Base-by-base conservation (phyloP, 2,329 filamentous ascomycete genomes). In the Trichoderma guizhouense region DNA sequence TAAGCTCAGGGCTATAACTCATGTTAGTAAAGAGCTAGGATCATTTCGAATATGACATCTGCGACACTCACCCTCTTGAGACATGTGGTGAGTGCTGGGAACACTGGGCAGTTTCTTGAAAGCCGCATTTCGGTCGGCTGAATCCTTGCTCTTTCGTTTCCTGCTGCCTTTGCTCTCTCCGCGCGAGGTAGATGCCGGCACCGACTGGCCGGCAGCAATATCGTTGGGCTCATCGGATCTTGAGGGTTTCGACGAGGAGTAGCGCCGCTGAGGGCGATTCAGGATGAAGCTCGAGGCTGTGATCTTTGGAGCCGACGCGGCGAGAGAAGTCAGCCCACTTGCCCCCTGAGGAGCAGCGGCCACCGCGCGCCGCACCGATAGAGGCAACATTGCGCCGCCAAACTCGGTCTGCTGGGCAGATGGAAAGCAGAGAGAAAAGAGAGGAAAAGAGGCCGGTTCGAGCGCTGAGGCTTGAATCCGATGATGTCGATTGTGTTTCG, bases 71-170 rank as follows among this genome's bases (percentile, higher is more conserved):
- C 91, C 89, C 81, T 89, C 86, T 78, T 90, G 87, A 66, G 89
- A 87, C 75, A 95, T 86, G 82, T 94, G 89, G 75, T 91, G 88
- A 63, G 92, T 94, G 79, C 88, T 92, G 70, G 92, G 92, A 57
- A 95, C 93, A 79, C 89, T 91, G 51, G 92, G 92, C 72, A 94
- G 85, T 76, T 89, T 89, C 66, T 83, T 84, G 75, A 87, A 82
- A 60, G 83, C 80, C 71, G 84, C 83, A 73, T 85, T 83, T 71
- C 78, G 79, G 18, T 82, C 81, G 18, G 83, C 80, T 71, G 80
- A 79, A 72, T 87, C 86, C 80, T 89, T 90, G 73, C 81, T 81
- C 82, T 89, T 90, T 78, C 86, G 86, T 81, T 86, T 90, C 77
- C 86, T 82, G 71, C 79, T 76, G 26, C 83, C 74, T 79, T 85